Conservation (phyloP, 2,329 filamentous ascomycete species). For the Fusarium paranaense region DNA sequence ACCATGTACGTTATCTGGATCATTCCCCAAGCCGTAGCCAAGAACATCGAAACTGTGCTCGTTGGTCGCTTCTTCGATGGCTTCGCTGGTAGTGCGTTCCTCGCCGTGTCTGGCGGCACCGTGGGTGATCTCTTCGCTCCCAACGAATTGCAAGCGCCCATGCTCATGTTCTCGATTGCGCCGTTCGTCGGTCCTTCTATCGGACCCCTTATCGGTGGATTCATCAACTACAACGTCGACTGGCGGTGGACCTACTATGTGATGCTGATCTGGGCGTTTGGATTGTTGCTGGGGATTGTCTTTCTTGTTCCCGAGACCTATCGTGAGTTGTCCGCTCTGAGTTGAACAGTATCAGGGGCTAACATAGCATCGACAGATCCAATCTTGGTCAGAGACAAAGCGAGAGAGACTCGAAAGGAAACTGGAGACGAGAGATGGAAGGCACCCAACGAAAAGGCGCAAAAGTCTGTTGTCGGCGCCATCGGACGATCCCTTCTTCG, state of each 20-base stretch:
- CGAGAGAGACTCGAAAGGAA: constrained; percentile 73
- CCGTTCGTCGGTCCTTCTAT: constrained; percentile 73
- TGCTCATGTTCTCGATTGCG: constrained; percentile 81
- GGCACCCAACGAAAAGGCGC: constrained; percentile 79
- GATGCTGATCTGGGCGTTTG: constrained; percentile 83
- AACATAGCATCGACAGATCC: constrained; percentile 57
- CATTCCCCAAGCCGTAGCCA: constrained; percentile 83
- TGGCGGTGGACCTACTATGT: constrained; percentile 92
- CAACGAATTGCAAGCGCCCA: constrained; percentile 78
- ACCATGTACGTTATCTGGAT: constrained; percentile 81
- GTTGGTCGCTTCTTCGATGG: constrained; percentile 83
- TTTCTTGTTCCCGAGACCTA: constrained; percentile 90
- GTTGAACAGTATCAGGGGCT: not conserved
- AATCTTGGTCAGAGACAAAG: constrained; percentile 80
- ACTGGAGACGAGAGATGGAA: constrained; percentile 83
- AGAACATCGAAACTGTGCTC: constrained; percentile 84
- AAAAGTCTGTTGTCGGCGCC: constrained; percentile 74
- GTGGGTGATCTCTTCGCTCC: constrained; percentile 82
- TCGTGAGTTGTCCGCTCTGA: constrained; percentile 56
- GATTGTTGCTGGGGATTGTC: constrained; percentile 72
- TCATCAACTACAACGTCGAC: constrained; percentile 79
- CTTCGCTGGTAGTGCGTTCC: constrained; percentile 74
- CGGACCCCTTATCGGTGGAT: constrained; percentile 76
- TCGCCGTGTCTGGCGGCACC: constrained; percentile 84
- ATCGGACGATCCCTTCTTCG: constrained; percentile 70